phyloP scores from a whole-genome alignment of 176 grass and related monocot species.

The Poa annua region DNA sequence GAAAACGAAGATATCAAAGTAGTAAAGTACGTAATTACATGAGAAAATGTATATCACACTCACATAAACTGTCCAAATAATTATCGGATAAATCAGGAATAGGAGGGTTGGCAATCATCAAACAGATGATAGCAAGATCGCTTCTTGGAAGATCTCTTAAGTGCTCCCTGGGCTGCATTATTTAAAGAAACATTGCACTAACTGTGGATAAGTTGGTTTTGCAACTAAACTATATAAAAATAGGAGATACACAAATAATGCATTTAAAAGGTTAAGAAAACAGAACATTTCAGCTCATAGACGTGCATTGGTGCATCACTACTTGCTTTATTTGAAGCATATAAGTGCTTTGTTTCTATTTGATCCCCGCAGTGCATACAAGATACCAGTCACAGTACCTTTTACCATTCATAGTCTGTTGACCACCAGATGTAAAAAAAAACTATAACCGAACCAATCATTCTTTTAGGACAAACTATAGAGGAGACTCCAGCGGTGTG shows the following conservation, averaged over 20 bases:
- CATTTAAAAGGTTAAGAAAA: background rate
- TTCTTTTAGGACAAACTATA: background rate
- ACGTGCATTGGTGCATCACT: background rate
- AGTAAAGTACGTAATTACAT: background rate
- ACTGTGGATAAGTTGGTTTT: slow-evolving; percentile 27
- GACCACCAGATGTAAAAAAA: slow-evolving; percentile 1
- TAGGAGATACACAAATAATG: background rate
- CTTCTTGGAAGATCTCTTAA: slow-evolving; percentile 63
- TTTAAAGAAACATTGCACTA: slow-evolving; percentile 43
- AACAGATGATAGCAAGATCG: slow-evolving; percentile 73
- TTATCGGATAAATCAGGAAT: slow-evolving; percentile 87
- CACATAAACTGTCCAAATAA: slow-evolving; percentile 80
- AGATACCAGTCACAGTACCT: background rate
- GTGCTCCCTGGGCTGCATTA: slow-evolving; percentile 69
- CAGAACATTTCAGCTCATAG: slow-evolving; percentile 1
- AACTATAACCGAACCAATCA: slow-evolving; percentile 20
- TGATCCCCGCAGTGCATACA: background rate
- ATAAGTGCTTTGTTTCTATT: background rate
- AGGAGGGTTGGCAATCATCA: slow-evolving; percentile 82
- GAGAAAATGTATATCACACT: slow-evolving; percentile 44
- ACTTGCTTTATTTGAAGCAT: slow-evolving; percentile 19
- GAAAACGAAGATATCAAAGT: slow-evolving; percentile 29
- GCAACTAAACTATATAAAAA: background rate
- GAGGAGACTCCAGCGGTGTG: background rate
- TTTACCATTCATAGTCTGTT: slow-evolving; percentile 29